Percentiles rank a stretch among this genome's conserved stretches.
Evolutionary conservation across 805 yeast species (phyloP).

Genomic region (Myxozyma mucilagina): DNA sequence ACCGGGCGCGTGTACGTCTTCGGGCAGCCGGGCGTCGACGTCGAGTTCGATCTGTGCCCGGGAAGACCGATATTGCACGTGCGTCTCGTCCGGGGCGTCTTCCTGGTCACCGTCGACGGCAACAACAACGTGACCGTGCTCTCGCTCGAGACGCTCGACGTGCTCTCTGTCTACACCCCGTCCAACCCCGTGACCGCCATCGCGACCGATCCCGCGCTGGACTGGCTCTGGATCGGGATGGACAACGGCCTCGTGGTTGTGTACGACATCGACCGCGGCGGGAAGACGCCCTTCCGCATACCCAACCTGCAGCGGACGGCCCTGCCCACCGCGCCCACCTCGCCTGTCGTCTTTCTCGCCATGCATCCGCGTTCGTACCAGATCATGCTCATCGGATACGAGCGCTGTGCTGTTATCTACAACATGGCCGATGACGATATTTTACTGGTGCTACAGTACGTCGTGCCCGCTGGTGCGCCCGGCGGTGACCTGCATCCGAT

Average conservation of each 20-base stretch:
- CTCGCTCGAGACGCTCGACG: conserved; percentile 63
- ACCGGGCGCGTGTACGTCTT: conserved; percentile 70
- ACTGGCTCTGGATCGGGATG: conserved; percentile 81
- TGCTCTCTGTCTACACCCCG: conserved; percentile 60
- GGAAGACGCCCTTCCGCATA: conserved; percentile 62
- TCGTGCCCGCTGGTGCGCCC: conserved; percentile 64
- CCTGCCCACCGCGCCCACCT: conserved; percentile 41
- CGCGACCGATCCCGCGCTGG: conserved; percentile 82
- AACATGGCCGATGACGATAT: conserved; percentile 59
- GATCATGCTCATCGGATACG: conserved; percentile 69
- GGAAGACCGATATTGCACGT: conserved; percentile 54
- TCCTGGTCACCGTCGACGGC: conserved; percentile 69
- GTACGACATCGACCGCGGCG: conserved; percentile 80
- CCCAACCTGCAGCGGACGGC: conserved; percentile 63
- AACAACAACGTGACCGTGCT: conserved; percentile 64
- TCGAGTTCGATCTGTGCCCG: conserved; percentile 56
- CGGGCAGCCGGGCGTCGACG: conserved; percentile 82
- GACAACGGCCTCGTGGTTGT: conserved; percentile 70
- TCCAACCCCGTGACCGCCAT: conserved; percentile 67
- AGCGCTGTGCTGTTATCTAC: conserved; percentile 66
- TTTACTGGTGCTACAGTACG: conserved; percentile 62
- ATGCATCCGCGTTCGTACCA: conserved; percentile 93
- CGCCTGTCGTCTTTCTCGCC: conserved; percentile 66
- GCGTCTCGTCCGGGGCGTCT: conserved; percentile 75
- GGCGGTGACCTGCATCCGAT: conserved; percentile 57